Evolutionary conservation across 208 protist species (phyloP).

Genomic region (Leishmania amazonensis): DNA sequence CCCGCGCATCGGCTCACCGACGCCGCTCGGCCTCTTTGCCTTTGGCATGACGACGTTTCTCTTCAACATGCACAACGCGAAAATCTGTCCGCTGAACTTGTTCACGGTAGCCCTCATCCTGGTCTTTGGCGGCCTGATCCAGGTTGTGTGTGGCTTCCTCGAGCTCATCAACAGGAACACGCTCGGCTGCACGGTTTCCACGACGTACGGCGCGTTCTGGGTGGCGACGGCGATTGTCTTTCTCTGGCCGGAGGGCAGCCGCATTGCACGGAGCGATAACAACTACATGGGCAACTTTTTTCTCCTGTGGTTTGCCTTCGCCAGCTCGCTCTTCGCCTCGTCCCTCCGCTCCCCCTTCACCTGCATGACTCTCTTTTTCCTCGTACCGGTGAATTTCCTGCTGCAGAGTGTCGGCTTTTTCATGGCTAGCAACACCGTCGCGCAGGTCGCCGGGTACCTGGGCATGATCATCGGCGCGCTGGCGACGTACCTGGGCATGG

Average conservation of each 20-base stretch:
- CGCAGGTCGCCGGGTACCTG: constrained; percentile 46
- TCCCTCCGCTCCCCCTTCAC: constrained; percentile 28
- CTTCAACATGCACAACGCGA: constrained; percentile 57
- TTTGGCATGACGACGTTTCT: constrained; percentile 76
- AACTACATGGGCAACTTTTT: constrained; percentile 28
- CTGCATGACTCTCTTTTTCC: constrained; percentile 36
- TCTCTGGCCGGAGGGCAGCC: constrained; percentile 30
- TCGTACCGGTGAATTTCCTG: constrained; percentile 33
- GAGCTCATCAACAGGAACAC: constrained; percentile 62
- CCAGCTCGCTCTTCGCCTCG: constrained; percentile 21
- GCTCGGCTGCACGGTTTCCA: constrained; percentile 53
- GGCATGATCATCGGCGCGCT: constrained; percentile 52
- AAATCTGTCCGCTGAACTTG: constrained; percentile 41
- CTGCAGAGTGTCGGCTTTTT: constrained; percentile 35
- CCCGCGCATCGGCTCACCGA: constrained; percentile 42
- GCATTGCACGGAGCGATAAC: constrained; percentile 14
- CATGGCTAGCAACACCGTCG: constrained; percentile 14
- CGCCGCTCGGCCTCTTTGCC: constrained; percentile 51
- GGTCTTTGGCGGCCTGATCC: constrained; percentile 53
- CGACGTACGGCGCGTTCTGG: constrained; percentile 66
- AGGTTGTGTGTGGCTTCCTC: constrained; percentile 62
- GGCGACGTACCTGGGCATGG: constrained; percentile 58
- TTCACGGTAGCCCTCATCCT: constrained; percentile 42
- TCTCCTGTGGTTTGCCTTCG: constrained; percentile 32
- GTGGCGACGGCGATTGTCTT: constrained; percentile 37